Percentiles rank a stretch among this genome's conserved stretches.
phyloP scores from a whole-genome alignment of 139 green algal genomes.

The Chlorella sp. region DNA sequence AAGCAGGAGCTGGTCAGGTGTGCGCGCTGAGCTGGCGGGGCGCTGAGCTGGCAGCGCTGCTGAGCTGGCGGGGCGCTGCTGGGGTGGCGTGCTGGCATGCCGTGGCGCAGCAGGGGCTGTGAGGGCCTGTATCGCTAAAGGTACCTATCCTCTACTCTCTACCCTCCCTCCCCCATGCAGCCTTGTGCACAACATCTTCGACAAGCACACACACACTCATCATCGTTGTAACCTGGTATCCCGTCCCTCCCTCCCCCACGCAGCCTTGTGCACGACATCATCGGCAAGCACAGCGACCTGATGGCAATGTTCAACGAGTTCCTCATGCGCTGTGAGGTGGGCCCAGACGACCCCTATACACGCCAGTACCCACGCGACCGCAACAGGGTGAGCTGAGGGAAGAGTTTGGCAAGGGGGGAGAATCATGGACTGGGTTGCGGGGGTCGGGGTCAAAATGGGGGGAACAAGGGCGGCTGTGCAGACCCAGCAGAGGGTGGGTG shows the following conservation, averaged over 20 bases:
- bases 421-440: too few species aligned
- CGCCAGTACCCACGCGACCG: conserved; percentile 44
- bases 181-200: conserved; percentile 90
- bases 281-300: conserved; percentile 88
- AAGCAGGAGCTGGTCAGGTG: conserved; percentile 81
- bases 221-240: background rate
- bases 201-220: too few species aligned
- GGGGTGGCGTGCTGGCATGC: too few species aligned
- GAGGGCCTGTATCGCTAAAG: too few species aligned
- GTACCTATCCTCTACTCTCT: background rate
- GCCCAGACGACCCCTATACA: conserved; percentile 51
- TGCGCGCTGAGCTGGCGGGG: background rate
- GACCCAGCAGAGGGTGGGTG: too few species aligned
- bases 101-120: background rate
- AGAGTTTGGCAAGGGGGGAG: too few species aligned
- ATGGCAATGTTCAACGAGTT: conserved; percentile 87
- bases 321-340: conserved; percentile 74
- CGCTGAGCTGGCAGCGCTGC: background rate
- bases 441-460: too few species aligned
- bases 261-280: conserved; percentile 85
- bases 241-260: background rate
- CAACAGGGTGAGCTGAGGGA: background rate
- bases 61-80: background rate
- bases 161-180: background rate
- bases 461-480: too few species aligned